These are phyloP conservation scores for Plasmodium gonderi DNA, from an alignment of 169 alveolate species.

Conservation along the genomic window DNA sequence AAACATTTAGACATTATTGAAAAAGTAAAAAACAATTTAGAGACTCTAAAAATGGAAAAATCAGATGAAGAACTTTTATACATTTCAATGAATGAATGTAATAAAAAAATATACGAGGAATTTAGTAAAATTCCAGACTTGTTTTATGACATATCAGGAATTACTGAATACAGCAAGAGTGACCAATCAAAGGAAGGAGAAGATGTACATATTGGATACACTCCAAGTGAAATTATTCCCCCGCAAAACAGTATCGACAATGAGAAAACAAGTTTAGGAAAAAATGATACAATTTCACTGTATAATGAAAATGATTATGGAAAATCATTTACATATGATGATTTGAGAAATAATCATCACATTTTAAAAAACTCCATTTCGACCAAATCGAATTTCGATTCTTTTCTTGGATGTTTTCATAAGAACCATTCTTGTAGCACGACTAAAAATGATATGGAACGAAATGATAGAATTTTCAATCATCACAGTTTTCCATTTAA, in stretches of 20 bases:
- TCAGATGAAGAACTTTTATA: conserved; percentile 52
- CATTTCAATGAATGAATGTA: conserved; percentile 61
- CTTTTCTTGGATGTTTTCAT: background rate
- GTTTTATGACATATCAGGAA: conserved; percentile 21
- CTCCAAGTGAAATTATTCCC: background rate
- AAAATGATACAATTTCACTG: background rate
- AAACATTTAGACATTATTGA: background rate
- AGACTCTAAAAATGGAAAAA: conserved; percentile 21
- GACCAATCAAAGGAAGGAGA: background rate
- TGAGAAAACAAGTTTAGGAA: background rate
- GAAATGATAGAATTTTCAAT: background rate
- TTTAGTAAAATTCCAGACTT: conserved; percentile 43
- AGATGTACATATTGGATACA: background rate
- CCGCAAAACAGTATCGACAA: background rate
- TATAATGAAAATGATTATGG: conserved; percentile 5
- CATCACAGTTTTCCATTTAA: background rate
- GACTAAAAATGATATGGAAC: background rate
- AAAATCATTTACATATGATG: background rate
- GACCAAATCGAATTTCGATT: background rate
- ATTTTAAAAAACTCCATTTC: background rate
- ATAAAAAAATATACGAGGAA: conserved; percentile 41
- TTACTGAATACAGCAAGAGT: conserved; percentile 8
- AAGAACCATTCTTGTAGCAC: background rate
- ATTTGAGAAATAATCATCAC: background rate
- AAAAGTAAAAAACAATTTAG: conserved; percentile 27